These are phyloP conservation scores for Clitopilus hobsonii DNA, from an alignment of 768 basidiomycete genomes.

Conservation along the genomic window DNA sequence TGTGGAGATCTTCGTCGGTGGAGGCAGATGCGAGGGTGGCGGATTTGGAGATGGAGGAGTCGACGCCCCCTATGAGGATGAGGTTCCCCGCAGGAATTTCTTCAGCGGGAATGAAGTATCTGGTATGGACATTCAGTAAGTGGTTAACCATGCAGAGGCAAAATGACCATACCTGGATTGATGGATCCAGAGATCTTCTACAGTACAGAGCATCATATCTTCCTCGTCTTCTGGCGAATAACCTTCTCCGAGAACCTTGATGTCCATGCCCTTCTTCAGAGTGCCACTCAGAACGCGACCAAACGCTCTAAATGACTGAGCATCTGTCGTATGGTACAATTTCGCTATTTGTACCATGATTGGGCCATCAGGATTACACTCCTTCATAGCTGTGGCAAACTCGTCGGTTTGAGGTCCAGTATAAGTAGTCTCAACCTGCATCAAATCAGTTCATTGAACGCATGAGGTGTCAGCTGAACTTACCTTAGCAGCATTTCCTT, in stretches of 20 bases:
- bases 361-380: conserved; percentile 80
- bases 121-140: conserved; percentile 24
- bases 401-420: conserved; percentile 84
- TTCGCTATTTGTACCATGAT: conserved; percentile 93
- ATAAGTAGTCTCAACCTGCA: conserved; percentile 78
- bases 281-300: conserved; percentile 94
- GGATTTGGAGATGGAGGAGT: conserved; percentile 91
- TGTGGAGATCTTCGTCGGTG: conserved; percentile 83
- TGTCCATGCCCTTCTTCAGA: conserved; percentile 69
- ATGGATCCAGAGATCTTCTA: conserved; percentile 88
- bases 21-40: conserved; percentile 78
- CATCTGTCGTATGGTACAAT: conserved; percentile 94
- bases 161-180: conserved; percentile 67
- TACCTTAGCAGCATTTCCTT: conserved; percentile 59
- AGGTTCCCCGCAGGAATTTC: conserved; percentile 91
- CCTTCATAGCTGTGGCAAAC: conserved; percentile 72
- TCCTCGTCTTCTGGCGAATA: conserved; percentile 99
- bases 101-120: conserved; percentile 87
- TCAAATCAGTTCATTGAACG: background rate
- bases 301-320: conserved; percentile 94
- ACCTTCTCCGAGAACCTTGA: conserved; percentile 97
- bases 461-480: conserved; percentile 1
- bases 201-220: conserved; percentile 83
- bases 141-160: background rate
- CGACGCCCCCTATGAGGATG: conserved; percentile 88